phyloP scores from a whole-genome alignment of 2,329 filamentous ascomycete species.

The Iodosphaeria phyllophila region DNA sequence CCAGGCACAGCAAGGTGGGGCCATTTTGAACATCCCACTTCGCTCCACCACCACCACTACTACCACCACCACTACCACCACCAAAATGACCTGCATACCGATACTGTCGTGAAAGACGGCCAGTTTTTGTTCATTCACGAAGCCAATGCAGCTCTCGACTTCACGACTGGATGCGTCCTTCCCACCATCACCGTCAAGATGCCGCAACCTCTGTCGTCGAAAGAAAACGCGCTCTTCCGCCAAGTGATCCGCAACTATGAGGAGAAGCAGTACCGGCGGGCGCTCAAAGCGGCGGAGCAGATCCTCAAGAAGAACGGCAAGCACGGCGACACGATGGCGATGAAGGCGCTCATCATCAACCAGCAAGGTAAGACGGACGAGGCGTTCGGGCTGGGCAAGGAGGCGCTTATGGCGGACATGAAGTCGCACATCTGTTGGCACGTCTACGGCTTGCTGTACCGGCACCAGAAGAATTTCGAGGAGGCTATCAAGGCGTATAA shows the following conservation, averaged over 20 bases:
- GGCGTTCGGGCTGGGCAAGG: slow-evolving; percentile 82
- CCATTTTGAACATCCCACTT: too few relatives aligned
- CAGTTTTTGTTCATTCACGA: too few relatives aligned
- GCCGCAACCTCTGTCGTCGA: slow-evolving; percentile 60
- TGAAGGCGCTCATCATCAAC: slow-evolving; percentile 97
- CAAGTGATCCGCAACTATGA: slow-evolving; percentile 94
- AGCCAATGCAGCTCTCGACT: too few relatives aligned
- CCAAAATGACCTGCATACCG: too few relatives aligned
- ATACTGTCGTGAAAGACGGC: too few relatives aligned
- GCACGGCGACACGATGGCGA: slow-evolving; percentile 95
- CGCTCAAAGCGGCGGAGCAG: slow-evolving; percentile 88
- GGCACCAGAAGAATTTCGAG: slow-evolving; percentile 91
- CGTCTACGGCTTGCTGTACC: slow-evolving; percentile 88
- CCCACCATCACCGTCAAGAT: too few relatives aligned
- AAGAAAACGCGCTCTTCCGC: slow-evolving; percentile 87
- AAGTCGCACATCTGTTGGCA: slow-evolving; percentile 99
- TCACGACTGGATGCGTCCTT: too few relatives aligned
- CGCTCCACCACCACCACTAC: too few relatives aligned
- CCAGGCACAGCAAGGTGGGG: too few relatives aligned
- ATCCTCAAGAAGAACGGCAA: slow-evolving; percentile 88
- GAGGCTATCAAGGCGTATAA: slow-evolving; percentile 99
- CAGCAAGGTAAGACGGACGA: slow-evolving; percentile 82
- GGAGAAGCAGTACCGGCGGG: slow-evolving; percentile 91
- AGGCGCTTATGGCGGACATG: slow-evolving; percentile 89
- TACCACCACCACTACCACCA: too few relatives aligned